phyloP scores from a whole-genome alignment of 352 stramenopile species.

The Pythium brassicae region DNA sequence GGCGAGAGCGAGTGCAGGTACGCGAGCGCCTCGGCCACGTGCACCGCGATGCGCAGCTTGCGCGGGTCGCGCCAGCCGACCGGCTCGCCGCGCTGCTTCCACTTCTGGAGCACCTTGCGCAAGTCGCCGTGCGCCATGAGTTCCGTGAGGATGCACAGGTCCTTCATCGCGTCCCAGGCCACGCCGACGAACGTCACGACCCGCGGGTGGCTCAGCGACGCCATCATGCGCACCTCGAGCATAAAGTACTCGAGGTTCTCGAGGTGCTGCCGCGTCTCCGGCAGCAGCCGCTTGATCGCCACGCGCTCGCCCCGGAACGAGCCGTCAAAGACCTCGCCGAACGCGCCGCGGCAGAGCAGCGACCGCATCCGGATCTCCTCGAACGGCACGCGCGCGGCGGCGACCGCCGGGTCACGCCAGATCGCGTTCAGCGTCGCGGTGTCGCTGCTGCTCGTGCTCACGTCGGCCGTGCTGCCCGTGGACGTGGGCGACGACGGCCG shows the following conservation, averaged over 20 bases:
- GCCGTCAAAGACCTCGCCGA: constrained; percentile 39
- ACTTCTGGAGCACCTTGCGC: constrained; percentile 21
- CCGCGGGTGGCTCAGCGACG: constrained; percentile 34
- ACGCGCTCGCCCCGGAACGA: constrained; percentile 31
- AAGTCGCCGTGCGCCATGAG: constrained; percentile 34
- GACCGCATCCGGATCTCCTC: constrained; percentile 29
- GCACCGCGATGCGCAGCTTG: constrained; percentile 49
- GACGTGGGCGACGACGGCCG: constrained; percentile 18
- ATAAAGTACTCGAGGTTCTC: constrained; percentile 46
- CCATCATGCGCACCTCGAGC: constrained; percentile 40
- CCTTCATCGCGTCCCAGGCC: constrained; percentile 27
- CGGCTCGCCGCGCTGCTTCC: constrained; percentile 5
- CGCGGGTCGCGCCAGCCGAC: constrained; percentile 8
- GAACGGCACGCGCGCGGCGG: constrained; percentile 43
- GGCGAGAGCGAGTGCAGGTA: constrained; percentile 59
- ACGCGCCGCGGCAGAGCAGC: constrained; percentile 39
- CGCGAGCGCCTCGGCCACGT: constrained; percentile 51
- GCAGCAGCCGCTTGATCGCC: constrained; percentile 46
- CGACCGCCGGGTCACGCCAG: constrained; percentile 44
- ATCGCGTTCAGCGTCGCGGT: constrained; percentile 19
- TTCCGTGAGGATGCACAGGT: constrained; percentile 32
- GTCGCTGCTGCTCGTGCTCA: constrained; percentile 15
- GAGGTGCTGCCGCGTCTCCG: constrained; percentile 33
- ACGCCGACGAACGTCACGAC: constrained; percentile 37
- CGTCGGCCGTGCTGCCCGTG: constrained; percentile 19